Evolutionary conservation across 768 basidiomycete species (phyloP).

Genomic region (Psilocybe sp.): DNA sequence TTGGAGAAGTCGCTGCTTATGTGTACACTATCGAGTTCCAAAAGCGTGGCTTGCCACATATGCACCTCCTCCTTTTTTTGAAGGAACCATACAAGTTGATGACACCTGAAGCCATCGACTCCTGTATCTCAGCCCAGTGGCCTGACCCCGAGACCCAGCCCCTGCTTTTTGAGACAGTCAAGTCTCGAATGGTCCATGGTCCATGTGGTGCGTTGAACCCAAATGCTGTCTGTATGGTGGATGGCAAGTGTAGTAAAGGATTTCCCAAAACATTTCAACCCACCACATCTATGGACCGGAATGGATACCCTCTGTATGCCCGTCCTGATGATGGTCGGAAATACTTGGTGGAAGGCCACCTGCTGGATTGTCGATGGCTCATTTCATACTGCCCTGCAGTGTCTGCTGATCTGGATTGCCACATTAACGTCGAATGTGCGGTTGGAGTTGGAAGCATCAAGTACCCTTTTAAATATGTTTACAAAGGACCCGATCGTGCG

Average conservation of each 20-base stretch:
- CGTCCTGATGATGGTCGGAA: constrained; percentile 30
- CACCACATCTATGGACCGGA: constrained; percentile 29
- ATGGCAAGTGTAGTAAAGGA: constrained; percentile 27
- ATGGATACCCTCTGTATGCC: constrained; percentile 39
- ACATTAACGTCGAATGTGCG: too few relatives aligned
- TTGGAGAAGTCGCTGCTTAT: constrained; percentile 38
- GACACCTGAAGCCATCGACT: constrained; percentile 33
- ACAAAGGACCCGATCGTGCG: too few relatives aligned
- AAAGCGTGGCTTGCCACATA: constrained; percentile 51
- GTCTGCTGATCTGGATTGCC: too few relatives aligned
- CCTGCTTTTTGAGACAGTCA: constrained; percentile 30
- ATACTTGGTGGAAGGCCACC: constrained; percentile 20
- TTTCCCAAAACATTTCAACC: constrained; percentile 20
- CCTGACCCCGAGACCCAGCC: constrained; percentile 36
- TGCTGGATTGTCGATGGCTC: too few relatives aligned
- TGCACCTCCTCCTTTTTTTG: constrained; percentile 46
- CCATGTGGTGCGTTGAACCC: constrained; percentile 33
- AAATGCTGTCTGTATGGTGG: constrained; percentile 35
- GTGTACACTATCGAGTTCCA: constrained; percentile 55
- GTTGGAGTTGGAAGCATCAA: too few relatives aligned
- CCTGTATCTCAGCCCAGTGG: constrained; percentile 33
- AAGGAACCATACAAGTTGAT: constrained; percentile 24
- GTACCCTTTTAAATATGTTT: too few relatives aligned
- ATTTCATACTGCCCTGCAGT: too few relatives aligned
- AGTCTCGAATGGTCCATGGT: constrained; percentile 32